Conservation (phyloP, 2,329 filamentous ascomycete genomes). For the Botrytis deweyae region DNA sequence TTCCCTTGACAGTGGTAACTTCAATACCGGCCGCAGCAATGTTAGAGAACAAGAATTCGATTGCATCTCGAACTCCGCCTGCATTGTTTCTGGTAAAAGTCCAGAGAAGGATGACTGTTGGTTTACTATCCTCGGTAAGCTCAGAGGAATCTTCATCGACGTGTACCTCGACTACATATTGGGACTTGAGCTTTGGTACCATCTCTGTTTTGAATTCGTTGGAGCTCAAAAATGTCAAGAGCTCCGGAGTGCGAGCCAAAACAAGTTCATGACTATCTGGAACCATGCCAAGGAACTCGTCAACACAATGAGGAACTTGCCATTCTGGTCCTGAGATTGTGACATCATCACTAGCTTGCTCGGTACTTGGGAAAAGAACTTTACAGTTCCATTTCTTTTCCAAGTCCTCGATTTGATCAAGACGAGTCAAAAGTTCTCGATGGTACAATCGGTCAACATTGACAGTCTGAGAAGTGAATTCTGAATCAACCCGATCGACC, state of each 20-base stretch:
- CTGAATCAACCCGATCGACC: constrained; percentile 85
- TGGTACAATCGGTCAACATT: constrained; percentile 94
- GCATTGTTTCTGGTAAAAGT: constrained; percentile 96
- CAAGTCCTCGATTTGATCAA: constrained; percentile 86
- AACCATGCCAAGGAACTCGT: constrained; percentile 96
- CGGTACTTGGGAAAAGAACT: constrained; percentile 95
- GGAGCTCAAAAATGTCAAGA: constrained; percentile 80
- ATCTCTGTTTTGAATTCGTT: constrained; percentile 78
- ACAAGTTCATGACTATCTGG: constrained; percentile 93
- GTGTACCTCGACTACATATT: constrained; percentile 87
- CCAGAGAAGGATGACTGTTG: constrained; percentile 66
- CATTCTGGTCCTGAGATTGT: constrained; percentile 96
- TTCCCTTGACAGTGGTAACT: constrained; percentile 80
- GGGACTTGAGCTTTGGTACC: constrained; percentile 78
- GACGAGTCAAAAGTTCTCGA: constrained; percentile 84
- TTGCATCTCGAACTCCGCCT: constrained; percentile 89
- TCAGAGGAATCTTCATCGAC: constrained; percentile 65
- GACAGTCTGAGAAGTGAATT: constrained; percentile 92
- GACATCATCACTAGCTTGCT: constrained; percentile 94
- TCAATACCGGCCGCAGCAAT: constrained; percentile 90
- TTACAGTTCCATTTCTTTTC: constrained; percentile 99
- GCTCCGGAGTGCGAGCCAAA: constrained; percentile 70
- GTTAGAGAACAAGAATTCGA: constrained; percentile 86
- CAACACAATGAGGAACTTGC: constrained; percentile 95
- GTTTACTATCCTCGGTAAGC: constrained; percentile 55